Conservation (phyloP, 768 basidiomycete species). For the Mycena venus region DNA sequence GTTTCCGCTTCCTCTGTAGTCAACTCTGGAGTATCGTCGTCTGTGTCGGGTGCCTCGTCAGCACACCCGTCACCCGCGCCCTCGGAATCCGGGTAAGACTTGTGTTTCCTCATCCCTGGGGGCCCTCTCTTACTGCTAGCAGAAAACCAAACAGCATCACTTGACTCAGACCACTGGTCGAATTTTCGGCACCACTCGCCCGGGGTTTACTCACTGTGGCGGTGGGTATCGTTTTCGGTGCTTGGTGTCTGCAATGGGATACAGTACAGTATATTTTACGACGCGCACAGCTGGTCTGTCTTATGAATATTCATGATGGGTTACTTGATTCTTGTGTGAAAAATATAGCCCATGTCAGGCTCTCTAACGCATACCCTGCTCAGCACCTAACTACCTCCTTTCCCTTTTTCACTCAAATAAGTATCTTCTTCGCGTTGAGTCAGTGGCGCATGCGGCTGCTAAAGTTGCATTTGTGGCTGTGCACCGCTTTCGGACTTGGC, state of each 20-base stretch:
- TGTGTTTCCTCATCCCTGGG: not conserved
- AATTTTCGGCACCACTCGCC: constrained; percentile 11
- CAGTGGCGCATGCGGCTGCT: too few relatives aligned
- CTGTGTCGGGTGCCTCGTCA: not conserved
- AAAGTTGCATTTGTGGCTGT: too few relatives aligned
- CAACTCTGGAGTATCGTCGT: constrained; percentile 4
- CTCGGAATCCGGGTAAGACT: constrained; percentile 3
- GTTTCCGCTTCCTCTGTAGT: not conserved
- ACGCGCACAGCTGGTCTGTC: constrained; percentile 25
- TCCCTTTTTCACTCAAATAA: too few relatives aligned
- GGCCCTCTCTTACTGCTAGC: too few relatives aligned
- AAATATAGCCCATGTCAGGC: too few relatives aligned
- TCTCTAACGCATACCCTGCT: too few relatives aligned
- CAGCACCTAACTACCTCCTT: too few relatives aligned
- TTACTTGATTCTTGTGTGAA: not conserved
- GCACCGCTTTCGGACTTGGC: too few relatives aligned
- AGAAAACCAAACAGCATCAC: constrained; percentile 8
- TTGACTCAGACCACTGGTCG: constrained; percentile 1
- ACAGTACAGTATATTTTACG: constrained; percentile 7
- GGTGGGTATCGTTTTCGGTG: constrained; percentile 7
- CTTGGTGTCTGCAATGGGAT: constrained; percentile 15
- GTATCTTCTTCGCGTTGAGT: too few relatives aligned
- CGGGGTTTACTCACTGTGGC: constrained; percentile 25
- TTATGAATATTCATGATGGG: constrained; percentile 11
- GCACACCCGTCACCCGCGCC: not conserved